These are phyloP conservation scores for Stemphylium lycopersici DNA, from an alignment of 2,329 filamentous ascomycete genomes.

Conservation along the genomic window DNA sequence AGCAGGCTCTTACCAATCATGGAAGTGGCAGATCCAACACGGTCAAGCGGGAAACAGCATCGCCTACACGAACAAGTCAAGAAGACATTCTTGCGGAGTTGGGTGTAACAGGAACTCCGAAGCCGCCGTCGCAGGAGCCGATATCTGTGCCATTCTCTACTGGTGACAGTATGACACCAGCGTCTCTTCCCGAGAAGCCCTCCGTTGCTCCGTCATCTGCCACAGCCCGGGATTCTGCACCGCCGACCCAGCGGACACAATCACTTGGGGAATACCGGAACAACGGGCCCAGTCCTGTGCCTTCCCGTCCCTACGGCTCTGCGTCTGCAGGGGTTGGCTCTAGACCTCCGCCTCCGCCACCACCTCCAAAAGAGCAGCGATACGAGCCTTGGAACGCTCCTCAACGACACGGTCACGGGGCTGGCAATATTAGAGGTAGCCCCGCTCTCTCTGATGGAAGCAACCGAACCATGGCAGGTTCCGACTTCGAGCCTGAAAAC, in stretches of 20 bases:
- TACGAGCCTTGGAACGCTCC: slow-evolving; percentile 34
- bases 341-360: slow-evolving; percentile 32
- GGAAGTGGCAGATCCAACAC: slow-evolving; percentile 14
- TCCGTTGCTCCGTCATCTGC: slow-evolving; percentile 10
- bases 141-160: slow-evolving; percentile 17
- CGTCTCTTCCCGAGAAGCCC: slow-evolving; percentile 28
- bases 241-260: slow-evolving; percentile 26
- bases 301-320: slow-evolving; percentile 36
- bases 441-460: slow-evolving; percentile 45
- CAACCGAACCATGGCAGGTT: slow-evolving; percentile 42
- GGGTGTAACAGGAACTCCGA: slow-evolving; percentile 48
- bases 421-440: slow-evolving; percentile 33
- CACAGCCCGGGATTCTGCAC: slow-evolving; percentile 6
- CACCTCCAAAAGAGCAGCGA: slow-evolving; percentile 21
- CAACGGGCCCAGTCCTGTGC: slow-evolving; percentile 13
- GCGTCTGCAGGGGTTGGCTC: slow-evolving; percentile 21
- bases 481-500: slow-evolving; percentile 42
- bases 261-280: slow-evolving; percentile 29
- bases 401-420: slow-evolving; percentile 22
- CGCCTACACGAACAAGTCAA: slow-evolving; percentile 31
- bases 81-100: slow-evolving; percentile 46
- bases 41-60: slow-evolving; percentile 1
- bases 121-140: slow-evolving; percentile 37
- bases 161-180: slow-evolving; percentile 15
- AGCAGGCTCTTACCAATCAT: slow-evolving; percentile 43